Conservation (phyloP, 164 flowering plant genomes). For the Stephania japonica region DNA sequence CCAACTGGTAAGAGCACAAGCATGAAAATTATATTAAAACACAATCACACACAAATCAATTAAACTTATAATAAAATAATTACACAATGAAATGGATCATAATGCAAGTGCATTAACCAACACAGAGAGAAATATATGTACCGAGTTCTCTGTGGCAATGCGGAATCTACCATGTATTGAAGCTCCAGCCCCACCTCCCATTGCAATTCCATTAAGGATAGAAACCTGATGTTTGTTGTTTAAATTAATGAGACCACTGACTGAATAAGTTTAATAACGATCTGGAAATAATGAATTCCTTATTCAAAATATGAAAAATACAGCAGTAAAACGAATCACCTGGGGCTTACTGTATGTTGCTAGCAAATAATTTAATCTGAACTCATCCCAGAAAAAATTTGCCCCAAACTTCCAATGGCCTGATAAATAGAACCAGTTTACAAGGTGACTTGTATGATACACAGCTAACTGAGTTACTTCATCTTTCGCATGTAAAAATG, state of each 20-base stretch:
- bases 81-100: too few species aligned
- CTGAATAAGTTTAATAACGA: neutral
- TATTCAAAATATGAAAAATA: neutral
- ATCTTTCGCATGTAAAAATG: neutral
- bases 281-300: neutral
- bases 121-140: slow-evolving; percentile 24
- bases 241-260: neutral
- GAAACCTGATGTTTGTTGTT: slow-evolving; percentile 56
- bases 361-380: slow-evolving; percentile 30
- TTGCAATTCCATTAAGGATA: slow-evolving; percentile 85
- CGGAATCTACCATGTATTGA: slow-evolving; percentile 93
- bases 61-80: too few species aligned
- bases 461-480: neutral
- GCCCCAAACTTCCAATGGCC: slow-evolving; percentile 35
- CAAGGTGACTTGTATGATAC: neutral
- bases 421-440: slow-evolving; percentile 14
- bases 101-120: neutral
- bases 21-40: too few species aligned
- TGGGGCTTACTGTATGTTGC: slow-evolving; percentile 41
- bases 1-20: neutral
- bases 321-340: slow-evolving; percentile 12
- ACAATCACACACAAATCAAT: too few species aligned
- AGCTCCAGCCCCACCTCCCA: slow-evolving; percentile 96
- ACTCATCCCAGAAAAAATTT: slow-evolving; percentile 20
- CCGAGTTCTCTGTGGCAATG: slow-evolving; percentile 87